phyloP scores from a whole-genome alignment of 2,329 filamentous ascomycete genomes.

The Colletotrichum chlorophyti region DNA sequence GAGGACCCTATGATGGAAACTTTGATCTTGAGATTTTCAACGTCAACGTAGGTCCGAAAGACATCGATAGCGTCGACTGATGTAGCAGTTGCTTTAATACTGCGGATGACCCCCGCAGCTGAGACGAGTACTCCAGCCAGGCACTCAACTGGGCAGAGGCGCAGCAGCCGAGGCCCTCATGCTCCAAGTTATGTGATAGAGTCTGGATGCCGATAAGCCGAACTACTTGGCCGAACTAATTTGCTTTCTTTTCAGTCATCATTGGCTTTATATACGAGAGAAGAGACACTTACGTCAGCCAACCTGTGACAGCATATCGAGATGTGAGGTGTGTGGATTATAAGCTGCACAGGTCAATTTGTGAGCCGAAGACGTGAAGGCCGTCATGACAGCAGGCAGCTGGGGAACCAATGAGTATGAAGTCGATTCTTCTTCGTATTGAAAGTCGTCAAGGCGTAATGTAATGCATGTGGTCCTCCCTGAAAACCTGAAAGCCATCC shows the following conservation, averaged over 20 bases:
- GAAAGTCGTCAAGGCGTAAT: conserved; percentile 11
- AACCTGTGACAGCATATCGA: too few species aligned
- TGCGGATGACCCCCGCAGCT: too few species aligned
- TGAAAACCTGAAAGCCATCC: conserved; percentile 14
- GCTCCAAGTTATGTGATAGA: too few species aligned
- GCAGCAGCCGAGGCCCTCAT: conserved; percentile 1
- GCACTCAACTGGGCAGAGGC: conserved; percentile 1
- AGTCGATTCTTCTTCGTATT: background rate
- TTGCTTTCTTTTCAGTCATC: background rate
- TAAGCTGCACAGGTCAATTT: too few species aligned
- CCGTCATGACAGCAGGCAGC: too few species aligned
- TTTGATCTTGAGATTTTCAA: too few species aligned
- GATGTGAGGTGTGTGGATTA: too few species aligned
- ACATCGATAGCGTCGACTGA: background rate
- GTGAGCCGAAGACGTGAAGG: too few species aligned
- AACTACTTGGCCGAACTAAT: background rate
- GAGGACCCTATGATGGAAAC: too few species aligned
- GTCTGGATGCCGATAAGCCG: conserved; percentile 4
- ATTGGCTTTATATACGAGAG: too few species aligned
- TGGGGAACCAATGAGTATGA: too few species aligned
- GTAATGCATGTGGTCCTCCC: conserved; percentile 15
- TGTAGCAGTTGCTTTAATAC: background rate
- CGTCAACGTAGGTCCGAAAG: background rate
- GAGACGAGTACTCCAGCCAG: background rate
- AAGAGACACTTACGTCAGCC: too few species aligned